Conservation (phyloP, 495 filamentous ascomycete genomes). For the Penicillium lividum region DNA sequence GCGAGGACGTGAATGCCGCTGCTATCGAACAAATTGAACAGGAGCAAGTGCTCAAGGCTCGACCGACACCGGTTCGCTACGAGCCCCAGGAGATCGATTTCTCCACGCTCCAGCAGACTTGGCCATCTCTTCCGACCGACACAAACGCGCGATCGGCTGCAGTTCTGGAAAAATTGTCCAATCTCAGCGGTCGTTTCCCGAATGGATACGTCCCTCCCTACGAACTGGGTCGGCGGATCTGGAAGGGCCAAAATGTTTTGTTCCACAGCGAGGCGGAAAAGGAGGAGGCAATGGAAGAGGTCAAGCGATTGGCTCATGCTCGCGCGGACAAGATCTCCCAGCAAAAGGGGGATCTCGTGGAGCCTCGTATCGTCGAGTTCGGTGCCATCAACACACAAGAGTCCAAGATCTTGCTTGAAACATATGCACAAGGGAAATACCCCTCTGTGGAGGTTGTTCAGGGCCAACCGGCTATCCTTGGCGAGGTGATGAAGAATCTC, state of each 20-base stretch:
- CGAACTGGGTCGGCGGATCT: constrained; percentile 43
- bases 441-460: constrained; percentile 19
- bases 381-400: constrained; percentile 56
- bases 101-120: constrained; percentile 38
- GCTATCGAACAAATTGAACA: constrained; percentile 36
- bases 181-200: constrained; percentile 36
- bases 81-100: constrained; percentile 32
- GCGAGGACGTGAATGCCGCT: constrained; percentile 27
- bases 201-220: constrained; percentile 42
- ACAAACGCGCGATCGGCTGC: constrained; percentile 30
- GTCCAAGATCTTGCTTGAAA: constrained; percentile 63
- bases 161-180: constrained; percentile 40
- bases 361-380: constrained; percentile 38
- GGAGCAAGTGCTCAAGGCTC: constrained; percentile 33
- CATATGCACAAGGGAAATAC: constrained; percentile 64
- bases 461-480: constrained; percentile 33
- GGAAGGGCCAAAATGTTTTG: constrained; percentile 42
- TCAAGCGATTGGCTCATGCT: constrained; percentile 36
- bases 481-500: constrained; percentile 39
- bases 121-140: constrained; percentile 44
- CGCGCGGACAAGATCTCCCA: constrained; percentile 46
- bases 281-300: constrained; percentile 36
- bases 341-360: constrained; percentile 40
- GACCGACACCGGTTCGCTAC: constrained; percentile 37
- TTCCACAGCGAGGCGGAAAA: constrained; percentile 45